A percentile compares a stretch with the other conserved stretches of the same genome.
Conservation (phyloP, 176 grass and related monocot species). For the Oryza glaberrima region DNA sequence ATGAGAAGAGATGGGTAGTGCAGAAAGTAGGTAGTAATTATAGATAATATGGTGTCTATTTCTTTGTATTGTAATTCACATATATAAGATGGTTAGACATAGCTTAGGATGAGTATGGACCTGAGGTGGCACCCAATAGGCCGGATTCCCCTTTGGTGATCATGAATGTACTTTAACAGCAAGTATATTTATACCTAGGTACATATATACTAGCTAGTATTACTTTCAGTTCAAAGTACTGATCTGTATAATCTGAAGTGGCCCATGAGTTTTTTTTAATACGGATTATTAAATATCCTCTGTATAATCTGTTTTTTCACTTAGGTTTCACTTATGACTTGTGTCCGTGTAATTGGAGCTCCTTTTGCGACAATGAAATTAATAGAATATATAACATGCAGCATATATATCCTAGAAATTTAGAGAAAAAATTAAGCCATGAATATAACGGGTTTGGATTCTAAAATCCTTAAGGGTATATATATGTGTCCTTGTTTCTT, state of each 20-base stretch:
- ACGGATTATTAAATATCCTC: neutral
- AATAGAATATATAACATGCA: neutral
- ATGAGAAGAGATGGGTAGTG: neutral
- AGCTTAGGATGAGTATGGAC: neutral
- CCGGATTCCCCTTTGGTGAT: neutral
- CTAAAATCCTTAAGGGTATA: neutral
- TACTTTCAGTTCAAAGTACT: neutral
- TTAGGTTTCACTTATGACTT: neutral
- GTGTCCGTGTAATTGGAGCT: neutral
- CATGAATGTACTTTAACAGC: neutral
- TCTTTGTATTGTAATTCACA: neutral
- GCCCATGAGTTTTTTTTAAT: neutral
- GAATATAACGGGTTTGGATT: neutral
- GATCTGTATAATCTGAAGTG: too few species aligned
- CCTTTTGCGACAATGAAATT: neutral
- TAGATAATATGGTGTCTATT: conserved; percentile 10
- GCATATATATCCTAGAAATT: neutral
- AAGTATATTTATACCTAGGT: neutral
- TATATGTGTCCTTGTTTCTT: neutral
- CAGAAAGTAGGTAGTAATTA: conserved; percentile 34
- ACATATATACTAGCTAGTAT: neutral
- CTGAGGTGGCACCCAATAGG: conserved; percentile 31
- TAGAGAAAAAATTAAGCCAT: neutral
- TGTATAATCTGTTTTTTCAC: neutral
- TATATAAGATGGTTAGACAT: conserved; percentile 16